Base-by-base conservation (phyloP, 108 stramenopile genomes). In the Cyclostephanos tholiformis region DNA sequence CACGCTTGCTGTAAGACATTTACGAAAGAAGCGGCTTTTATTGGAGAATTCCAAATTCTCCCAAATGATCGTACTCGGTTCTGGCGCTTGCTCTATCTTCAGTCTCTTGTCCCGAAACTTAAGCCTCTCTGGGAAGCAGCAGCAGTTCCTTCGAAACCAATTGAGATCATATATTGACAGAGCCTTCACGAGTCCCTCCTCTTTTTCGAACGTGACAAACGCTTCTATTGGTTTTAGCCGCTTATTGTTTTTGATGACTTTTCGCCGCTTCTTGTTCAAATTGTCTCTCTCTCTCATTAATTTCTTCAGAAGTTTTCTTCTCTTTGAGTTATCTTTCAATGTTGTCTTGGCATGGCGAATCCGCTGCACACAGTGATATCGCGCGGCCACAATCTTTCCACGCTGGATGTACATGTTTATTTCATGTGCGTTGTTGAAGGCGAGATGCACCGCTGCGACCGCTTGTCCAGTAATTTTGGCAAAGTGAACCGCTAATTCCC, bases 1-100 rank as follows among this genome's bases (percentile, higher is more conserved):
- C 32, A 88, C 71, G 16, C 58, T 60, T 13, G 81, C 71, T 25
- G 87, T 88, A 44, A 82, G 56, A 50, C 69, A 73, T 67, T 86
- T 83, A 16, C 87, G 67, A 35, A 66, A 48, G 69, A 57, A 72
- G 7, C 87, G 75, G 36, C 70, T 70, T 29, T 41, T 59, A 25
- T 58, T 67, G 20, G 80, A 69, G 29, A 53, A 70, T 53, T 83
- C 84, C 29, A 89, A 56, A 71, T 89, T 89, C 35, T 89, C 88
- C 88, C 88, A 89, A 29, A 89, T 80, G 72, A 89, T 85, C n/a
- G 84, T 84, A 32, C 86, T 87, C n/a, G 88, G 84, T 49, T 89
- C 86, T 12, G 88, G 84, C 17, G 88, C 88, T 41, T 75, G 70
- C 29, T 65, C 66, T 27, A 85, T 77, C 50, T 20, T 64, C 36